Percentiles rank a stretch among this genome's conserved stretches.
Conservation (phyloP, 257 asterid genomes). For the Nemophila menziesii region DNA sequence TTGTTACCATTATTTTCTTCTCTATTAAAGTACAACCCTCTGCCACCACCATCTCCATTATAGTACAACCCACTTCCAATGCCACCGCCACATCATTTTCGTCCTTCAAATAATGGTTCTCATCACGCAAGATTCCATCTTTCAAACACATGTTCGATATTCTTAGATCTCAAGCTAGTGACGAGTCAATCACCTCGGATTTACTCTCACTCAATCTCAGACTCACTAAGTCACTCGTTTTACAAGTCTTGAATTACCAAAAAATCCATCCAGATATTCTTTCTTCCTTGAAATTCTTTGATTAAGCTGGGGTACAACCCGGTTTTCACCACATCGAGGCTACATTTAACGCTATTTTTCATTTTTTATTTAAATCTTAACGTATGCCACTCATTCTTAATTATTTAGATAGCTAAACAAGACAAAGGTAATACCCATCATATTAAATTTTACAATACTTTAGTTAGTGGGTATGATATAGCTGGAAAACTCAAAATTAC, state of each 20-base stretch:
- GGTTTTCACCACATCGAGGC: slow-evolving; percentile 59
- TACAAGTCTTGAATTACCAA: slow-evolving; percentile 43
- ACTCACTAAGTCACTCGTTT: slow-evolving; percentile 38
- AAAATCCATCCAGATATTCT: slow-evolving; percentile 33
- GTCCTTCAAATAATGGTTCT: slow-evolving; percentile 64
- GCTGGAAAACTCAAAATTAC: slow-evolving; percentile 65
- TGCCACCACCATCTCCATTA: slow-evolving; percentile 17
- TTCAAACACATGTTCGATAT: slow-evolving; percentile 43
- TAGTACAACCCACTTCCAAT: too few relatives aligned
- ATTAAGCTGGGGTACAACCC: slow-evolving; percentile 76
- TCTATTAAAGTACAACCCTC: not conserved
- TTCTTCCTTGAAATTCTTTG: slow-evolving; percentile 69
- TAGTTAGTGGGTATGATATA: slow-evolving; percentile 68
- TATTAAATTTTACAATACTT: slow-evolving; percentile 25
- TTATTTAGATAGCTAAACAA: slow-evolving; percentile 27
- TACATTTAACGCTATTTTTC: slow-evolving; percentile 61
- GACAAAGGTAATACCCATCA: slow-evolving; percentile 20
- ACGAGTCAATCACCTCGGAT: slow-evolving; percentile 26
- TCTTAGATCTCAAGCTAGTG: slow-evolving; percentile 39
- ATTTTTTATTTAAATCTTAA: slow-evolving; percentile 42
- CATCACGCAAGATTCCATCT: slow-evolving; percentile 36
- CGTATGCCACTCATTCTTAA: slow-evolving; percentile 37
- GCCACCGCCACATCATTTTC: too few relatives aligned
- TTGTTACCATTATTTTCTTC: not conserved
- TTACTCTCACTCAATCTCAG: slow-evolving; percentile 39